Evolutionary conservation across 2,329 filamentous ascomycete genomes (phyloP), one percentile per base, ranked within the genome.

Genomic region (Hypoxylon sp.): DNA sequence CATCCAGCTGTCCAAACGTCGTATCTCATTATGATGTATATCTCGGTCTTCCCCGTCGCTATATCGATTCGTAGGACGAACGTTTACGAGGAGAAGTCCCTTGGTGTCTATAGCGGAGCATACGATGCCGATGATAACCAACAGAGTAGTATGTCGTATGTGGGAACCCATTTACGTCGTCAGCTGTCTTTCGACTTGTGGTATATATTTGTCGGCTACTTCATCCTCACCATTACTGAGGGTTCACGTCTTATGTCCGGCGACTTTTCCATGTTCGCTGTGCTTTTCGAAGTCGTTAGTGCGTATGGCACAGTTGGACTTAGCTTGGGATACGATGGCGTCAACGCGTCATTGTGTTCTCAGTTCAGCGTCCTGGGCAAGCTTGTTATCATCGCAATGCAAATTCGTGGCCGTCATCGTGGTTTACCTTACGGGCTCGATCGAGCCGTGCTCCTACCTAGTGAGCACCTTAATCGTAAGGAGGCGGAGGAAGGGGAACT

Each of bases 21-120:
- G 24, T 98, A 98, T 82, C 84, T 98, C 80, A 91, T 98, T 80
- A 98, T 98, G 96, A 98, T 98, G 96, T 98, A 98, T 80, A 97
- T 98, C 69, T 97, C 94, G 64, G 93, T 98, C 66, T 97, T 97
- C 74, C 95, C 95, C 4, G 97, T 98, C 74, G 95, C 96, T 77
- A 98, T 98, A 75, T 96, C 93, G 5, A 92, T 98, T 74, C 94
- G 95, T 58, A 87, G 93, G 71, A 98, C 95, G 65, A 98, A 98
- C 78, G 95, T 98, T 2, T 98, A 98, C 82, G 95, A 98, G 80
- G 95, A 98, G 78, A 93, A 91, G 72, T 93, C 91, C 0, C 86
- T 96, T 0, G 93, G 93, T 4, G 89, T 97, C 31, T 94, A 92
- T 76, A 83, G 82, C 54, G 82, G 81, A 19, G 77, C 81, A n/a